Evolutionary conservation across 2,329 filamentous ascomycete genomes (phyloP), one percentile per base, ranked within the genome.

Genomic region (Metarhizium brunneum): DNA sequence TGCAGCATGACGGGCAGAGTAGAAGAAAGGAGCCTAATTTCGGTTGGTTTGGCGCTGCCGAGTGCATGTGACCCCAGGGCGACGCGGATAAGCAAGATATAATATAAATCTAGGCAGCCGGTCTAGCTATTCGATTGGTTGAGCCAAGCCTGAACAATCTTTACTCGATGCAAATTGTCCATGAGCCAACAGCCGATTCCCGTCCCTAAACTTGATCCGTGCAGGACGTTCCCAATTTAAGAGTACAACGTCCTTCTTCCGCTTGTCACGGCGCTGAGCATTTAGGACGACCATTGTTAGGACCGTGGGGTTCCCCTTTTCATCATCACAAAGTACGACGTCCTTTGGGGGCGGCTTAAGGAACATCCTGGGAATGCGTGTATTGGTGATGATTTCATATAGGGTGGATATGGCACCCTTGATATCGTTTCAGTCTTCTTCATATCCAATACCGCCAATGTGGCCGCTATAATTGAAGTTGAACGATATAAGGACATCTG

Each of bases 371-470:
- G n/a, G 66, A 56, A 25, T 47, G 45, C 2, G 54, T 32, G 47
- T 71, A 65, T 13, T 61, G 56, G 6, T 70, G 51, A 71, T 68
- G 47, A 71, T 63, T 56, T 69, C 69, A 58, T 69, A 70, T 8
- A 66, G 2, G 16, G 67, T 69, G 56, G 69, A 71, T 10, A 68
- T 57, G 10, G 68, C 64, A 18, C 64, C 65, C 43, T 63, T 67
- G 38, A 71, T 59, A 53, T 72, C 69, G 54, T 68, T 60, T 18
- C 64, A 58, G n/a, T 54, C 54, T 2, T 48, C 13, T 10, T 54
- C 56, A 25, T 40, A 52, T 43, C 50, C 35, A 20, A 42, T 36
- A 18, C 38, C 35, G 50, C 50, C 16, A 5, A 68, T 63, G 16
- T 58, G 64, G 47, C 55, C 61, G 3, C 58, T 54, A 18, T 52